A percentile compares a stretch with the other conserved stretches of the same genome.
These are phyloP conservation scores for Rhizodiscina lignyota DNA, from an alignment of 495 filamentous ascomycete genomes.

Conservation along the genomic window DNA sequence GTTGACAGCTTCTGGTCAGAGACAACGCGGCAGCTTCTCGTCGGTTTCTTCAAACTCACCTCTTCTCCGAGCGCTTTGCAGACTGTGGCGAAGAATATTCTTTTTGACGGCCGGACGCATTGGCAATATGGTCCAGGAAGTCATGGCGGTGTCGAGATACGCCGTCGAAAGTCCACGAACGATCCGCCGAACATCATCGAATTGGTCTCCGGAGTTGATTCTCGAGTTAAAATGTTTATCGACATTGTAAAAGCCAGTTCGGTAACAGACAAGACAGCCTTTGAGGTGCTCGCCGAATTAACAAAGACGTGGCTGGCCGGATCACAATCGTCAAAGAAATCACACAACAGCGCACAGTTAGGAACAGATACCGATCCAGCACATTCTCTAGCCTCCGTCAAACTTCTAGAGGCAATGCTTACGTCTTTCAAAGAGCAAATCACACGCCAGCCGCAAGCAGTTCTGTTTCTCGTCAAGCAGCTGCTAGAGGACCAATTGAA, in stretches of 20 bases:
- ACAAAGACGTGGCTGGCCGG: not conserved
- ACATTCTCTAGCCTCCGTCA: slow-evolving; percentile 40
- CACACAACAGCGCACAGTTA: slow-evolving; percentile 1
- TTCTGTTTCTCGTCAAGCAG: slow-evolving; percentile 45
- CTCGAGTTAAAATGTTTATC: slow-evolving; percentile 34
- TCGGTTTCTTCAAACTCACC: slow-evolving; percentile 29
- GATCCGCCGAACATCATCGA: slow-evolving; percentile 16
- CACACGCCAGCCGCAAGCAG: slow-evolving; percentile 40
- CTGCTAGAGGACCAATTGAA: slow-evolving; percentile 28
- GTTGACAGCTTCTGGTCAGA: slow-evolving; percentile 6
- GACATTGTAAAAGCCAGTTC: slow-evolving; percentile 34
- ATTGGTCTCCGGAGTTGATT: slow-evolving; percentile 26
- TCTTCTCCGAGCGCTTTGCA: slow-evolving; percentile 21
- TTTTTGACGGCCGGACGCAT: slow-evolving; percentile 32
- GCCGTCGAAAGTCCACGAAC: slow-evolving; percentile 12
- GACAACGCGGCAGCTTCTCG: slow-evolving; percentile 19
- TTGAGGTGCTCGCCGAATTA: not conserved
- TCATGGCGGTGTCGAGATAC: slow-evolving; percentile 24
- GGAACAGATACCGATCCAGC: slow-evolving; percentile 26
- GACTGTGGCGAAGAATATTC: slow-evolving; percentile 29
- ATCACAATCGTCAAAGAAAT: slow-evolving; percentile 1
- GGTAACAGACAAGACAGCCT: slow-evolving; percentile 23
- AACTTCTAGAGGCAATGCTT: slow-evolving; percentile 50
- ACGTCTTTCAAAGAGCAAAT: slow-evolving; percentile 49
- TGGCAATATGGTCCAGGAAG: slow-evolving; percentile 29